phyloP scores from a whole-genome alignment of 2,329 filamentous ascomycete genomes.

The Fusarium bulbicola region DNA sequence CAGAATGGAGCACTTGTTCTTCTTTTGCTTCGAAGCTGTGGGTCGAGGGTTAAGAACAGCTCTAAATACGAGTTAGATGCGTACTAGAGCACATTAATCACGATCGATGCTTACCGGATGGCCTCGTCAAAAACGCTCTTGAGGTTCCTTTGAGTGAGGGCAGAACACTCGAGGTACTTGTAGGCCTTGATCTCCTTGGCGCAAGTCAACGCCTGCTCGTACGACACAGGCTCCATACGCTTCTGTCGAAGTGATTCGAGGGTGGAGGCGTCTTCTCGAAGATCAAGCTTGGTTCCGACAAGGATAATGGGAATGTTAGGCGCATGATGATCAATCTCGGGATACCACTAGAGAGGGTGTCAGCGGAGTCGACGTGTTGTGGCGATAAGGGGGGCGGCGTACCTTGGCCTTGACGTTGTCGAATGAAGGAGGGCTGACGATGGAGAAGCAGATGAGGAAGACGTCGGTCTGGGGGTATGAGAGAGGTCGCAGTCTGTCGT shows the following conservation, averaged over 20 bases:
- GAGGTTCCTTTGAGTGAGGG: conserved; percentile 92
- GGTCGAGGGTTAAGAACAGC: conserved; percentile 76
- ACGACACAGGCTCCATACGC: conserved; percentile 97
- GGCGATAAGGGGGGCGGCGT: conserved; percentile 44
- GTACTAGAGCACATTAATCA: conserved; percentile 16
- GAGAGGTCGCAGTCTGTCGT: conserved; percentile 91
- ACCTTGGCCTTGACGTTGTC: conserved; percentile 99
- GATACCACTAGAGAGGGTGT: conserved; percentile 77
- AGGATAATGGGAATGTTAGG: conserved; percentile 96
- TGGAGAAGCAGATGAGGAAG: conserved; percentile 98
- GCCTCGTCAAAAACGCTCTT: conserved; percentile 99
- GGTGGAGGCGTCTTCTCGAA: conserved; percentile 87
- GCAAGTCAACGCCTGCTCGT: conserved; percentile 87
- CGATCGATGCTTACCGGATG: conserved; percentile 76
- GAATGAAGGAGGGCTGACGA: conserved; percentile 96
- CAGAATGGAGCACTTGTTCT: conserved; percentile 75
- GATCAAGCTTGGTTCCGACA: conserved; percentile 95
- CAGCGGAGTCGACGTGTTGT: conserved; percentile 9
- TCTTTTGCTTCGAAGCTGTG: conserved; percentile 66
- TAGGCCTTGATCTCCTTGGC: conserved; percentile 95
- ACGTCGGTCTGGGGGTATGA: conserved; percentile 99
- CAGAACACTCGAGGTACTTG: conserved; percentile 98
- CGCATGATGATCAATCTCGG: conserved; percentile 96
- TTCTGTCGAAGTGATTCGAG: conserved; percentile 85
- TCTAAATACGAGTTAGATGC: conserved; percentile 54